phyloP scores from a whole-genome alignment of 148 eudicot species.

The Chenopodium berlandieri region DNA sequence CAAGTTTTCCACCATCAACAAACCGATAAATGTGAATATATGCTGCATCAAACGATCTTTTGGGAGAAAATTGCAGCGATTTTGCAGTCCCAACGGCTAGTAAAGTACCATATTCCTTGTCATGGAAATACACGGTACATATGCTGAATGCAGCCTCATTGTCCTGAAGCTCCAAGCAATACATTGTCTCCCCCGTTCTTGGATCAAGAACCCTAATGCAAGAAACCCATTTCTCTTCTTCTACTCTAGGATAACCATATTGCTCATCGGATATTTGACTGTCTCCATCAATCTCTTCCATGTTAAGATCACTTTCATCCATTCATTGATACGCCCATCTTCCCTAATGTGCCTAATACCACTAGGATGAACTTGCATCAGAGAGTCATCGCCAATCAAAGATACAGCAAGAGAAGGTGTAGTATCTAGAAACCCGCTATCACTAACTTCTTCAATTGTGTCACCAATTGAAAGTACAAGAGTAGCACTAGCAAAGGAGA shows the following conservation, averaged over 20 bases:
- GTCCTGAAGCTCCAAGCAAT: constrained; percentile 96
- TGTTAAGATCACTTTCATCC: no score
- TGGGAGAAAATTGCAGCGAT: constrained; percentile 87
- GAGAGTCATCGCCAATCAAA: no score
- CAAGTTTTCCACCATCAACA: constrained; percentile 83
- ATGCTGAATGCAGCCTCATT: constrained; percentile 94
- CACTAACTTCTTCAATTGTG: no score
- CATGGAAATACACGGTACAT: constrained; percentile 92
- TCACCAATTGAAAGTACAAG: no score
- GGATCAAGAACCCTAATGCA: constrained; percentile 97
- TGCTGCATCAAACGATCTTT: constrained; percentile 62
- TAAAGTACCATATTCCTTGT: constrained; percentile 93
- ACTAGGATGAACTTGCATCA: no score
- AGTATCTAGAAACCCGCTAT: no score
- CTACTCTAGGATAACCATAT: constrained; percentile 88
- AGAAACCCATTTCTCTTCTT: constrained; percentile 93
- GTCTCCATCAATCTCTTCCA: constrained; percentile 38
- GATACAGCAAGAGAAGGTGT: no score
- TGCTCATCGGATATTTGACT: constrained; percentile 91
- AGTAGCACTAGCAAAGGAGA: no score
- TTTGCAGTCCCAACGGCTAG: constrained; percentile 97
- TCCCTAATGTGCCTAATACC: no score
- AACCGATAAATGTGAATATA: constrained; percentile 93
- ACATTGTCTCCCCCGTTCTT: constrained; percentile 62
- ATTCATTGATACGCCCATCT: no score